Evolutionary conservation across 495 filamentous ascomycete species (phyloP).

Genomic region (Penicillium goetzii): DNA sequence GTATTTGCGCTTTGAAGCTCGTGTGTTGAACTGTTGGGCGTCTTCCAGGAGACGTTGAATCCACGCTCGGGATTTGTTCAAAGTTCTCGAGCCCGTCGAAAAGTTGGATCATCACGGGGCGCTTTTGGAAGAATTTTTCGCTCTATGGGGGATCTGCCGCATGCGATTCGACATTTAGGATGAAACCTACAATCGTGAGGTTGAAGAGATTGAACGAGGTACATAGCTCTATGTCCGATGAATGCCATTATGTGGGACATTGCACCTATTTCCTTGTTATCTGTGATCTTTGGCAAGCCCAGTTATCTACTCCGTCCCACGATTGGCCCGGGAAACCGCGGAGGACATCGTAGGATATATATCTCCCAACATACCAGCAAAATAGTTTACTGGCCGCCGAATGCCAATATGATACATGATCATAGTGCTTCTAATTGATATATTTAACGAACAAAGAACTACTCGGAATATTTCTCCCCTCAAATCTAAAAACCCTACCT

Average conservation of each 20-base stretch:
- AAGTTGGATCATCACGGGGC: not conserved
- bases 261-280: no score
- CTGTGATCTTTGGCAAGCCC: no score
- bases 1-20: not conserved
- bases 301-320: no score
- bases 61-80: not conserved
- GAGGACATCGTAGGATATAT: no score
- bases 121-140: not conserved
- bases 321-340: no score
- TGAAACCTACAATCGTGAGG: not conserved
- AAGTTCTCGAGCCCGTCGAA: not conserved
- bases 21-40: constrained; percentile 5
- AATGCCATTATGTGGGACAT: no score
- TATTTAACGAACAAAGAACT: no score
- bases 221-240: not conserved
- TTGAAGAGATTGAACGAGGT: not conserved
- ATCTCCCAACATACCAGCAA: no score
- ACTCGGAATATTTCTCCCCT: no score
- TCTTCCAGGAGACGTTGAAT: not conserved
- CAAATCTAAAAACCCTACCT: not conserved
- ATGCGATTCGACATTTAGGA: not conserved
- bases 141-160: not conserved
- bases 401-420: no score
- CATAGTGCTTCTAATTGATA: no score
- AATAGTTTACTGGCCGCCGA: no score